Percentiles rank a stretch among this genome's conserved stretches.
Conservation (phyloP, 1,284 basidiomycete genomes). For the Rhodofomes roseus region DNA sequence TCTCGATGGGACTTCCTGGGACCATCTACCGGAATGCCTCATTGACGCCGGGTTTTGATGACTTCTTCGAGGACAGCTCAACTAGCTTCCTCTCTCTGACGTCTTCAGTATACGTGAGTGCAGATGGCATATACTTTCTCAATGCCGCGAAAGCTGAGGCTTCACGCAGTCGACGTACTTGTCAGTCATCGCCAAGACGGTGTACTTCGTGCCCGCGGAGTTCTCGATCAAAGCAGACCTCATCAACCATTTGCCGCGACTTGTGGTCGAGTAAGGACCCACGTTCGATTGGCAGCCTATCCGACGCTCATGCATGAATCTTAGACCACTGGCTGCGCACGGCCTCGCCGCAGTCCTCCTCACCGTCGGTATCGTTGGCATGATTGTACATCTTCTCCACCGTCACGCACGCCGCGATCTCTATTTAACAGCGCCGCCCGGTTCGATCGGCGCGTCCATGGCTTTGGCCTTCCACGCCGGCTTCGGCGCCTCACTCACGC, state of each 20-base stretch:
- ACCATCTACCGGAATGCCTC: too few relatives aligned
- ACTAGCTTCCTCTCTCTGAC: too few relatives aligned
- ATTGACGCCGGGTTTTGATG: too few relatives aligned
- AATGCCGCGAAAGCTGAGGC: conserved; percentile 27
- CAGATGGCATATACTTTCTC: too few relatives aligned
- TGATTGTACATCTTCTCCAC: conserved; percentile 45
- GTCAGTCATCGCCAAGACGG: conserved; percentile 47
- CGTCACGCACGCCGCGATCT: conserved; percentile 42
- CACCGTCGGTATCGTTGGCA: conserved; percentile 40
- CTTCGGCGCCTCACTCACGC: conserved; percentile 57
- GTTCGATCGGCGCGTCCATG: conserved; percentile 53
- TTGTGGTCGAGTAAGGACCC: conserved; percentile 51
- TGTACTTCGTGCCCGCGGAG: conserved; percentile 48
- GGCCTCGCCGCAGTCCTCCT: conserved; percentile 45
- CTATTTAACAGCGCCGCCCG: conserved; percentile 52
- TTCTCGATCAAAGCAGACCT: conserved; percentile 33
- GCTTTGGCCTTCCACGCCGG: conserved; percentile 58
- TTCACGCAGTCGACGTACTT: conserved; percentile 6
- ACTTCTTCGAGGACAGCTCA: too few relatives aligned
- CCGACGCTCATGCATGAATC: not conserved
- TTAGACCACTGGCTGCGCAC: conserved; percentile 47
- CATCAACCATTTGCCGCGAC: conserved; percentile 39
- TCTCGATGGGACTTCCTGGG: too few relatives aligned
- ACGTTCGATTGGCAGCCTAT: not conserved
- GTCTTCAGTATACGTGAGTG: too few relatives aligned